Percentiles rank a stretch among this genome's conserved stretches.
Conservation (phyloP, 2,329 filamentous ascomycete species). For the Sporothrix inflata region DNA sequence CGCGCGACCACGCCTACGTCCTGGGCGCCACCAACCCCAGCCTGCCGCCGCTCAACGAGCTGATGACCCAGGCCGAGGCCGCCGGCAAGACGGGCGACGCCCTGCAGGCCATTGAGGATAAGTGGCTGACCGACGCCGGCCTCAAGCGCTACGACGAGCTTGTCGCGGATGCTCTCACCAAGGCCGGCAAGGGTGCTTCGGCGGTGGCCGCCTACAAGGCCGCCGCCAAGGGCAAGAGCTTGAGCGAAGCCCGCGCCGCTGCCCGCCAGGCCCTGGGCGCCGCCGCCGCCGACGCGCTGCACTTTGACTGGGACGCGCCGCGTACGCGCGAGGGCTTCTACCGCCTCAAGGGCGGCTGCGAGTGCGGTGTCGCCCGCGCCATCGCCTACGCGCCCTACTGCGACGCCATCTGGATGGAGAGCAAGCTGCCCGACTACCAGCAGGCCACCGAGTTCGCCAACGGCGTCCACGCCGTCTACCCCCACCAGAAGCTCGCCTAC, state of each 20-base stretch:
- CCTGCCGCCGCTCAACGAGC: conserved; percentile 82
- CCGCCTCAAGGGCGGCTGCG: conserved; percentile 85
- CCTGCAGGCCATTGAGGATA: conserved; percentile 89
- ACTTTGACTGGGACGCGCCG: conserved; percentile 95
- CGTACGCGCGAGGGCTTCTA: conserved; percentile 95
- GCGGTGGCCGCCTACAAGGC: conserved; percentile 67
- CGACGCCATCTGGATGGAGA: conserved; percentile 99
- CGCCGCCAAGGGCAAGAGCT: conserved; percentile 80
- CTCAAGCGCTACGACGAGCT: conserved; percentile 91
- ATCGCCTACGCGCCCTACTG: conserved; percentile 90
- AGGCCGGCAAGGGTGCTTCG: conserved; percentile 62
- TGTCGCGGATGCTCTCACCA: conserved; percentile 67
- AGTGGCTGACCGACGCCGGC: conserved; percentile 76
- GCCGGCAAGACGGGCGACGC: conserved; percentile 78
- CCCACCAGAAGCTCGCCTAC: conserved; percentile 97
- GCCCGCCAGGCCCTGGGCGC: conserved; percentile 76
- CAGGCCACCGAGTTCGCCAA: conserved; percentile 93
- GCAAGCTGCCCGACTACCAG: conserved; percentile 86
- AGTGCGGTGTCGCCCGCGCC: conserved; percentile 88
- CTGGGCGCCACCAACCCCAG: conserved; percentile 83
- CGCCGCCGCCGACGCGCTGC: conserved; percentile 71
- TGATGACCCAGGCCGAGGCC: conserved; percentile 85
- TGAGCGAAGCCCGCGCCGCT: conserved; percentile 77
- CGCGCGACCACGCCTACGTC: conserved; percentile 93
- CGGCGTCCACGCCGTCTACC: conserved; percentile 92